These are phyloP conservation scores for Amanita phalloides DNA, from an alignment of 768 basidiomycete genomes.

Conservation along the genomic window DNA sequence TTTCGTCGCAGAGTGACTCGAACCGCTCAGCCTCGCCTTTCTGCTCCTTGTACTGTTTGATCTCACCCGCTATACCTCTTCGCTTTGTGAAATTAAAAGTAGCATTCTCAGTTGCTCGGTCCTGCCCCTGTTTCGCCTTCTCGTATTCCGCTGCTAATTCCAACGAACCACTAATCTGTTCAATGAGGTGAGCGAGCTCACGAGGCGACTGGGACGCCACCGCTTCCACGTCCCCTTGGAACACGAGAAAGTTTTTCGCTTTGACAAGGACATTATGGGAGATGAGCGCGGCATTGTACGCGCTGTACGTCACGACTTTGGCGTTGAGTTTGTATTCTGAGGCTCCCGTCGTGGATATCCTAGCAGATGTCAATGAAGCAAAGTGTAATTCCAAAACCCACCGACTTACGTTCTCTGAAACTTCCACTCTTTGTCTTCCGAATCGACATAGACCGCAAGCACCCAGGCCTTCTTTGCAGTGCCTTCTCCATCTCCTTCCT, in stretches of 20 bases:
- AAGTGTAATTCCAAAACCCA: neutral
- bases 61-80: constrained; percentile 87
- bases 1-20: constrained; percentile 63
- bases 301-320: constrained; percentile 71
- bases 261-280: constrained; percentile 94
- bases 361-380: constrained; percentile 19
- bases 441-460: constrained; percentile 79
- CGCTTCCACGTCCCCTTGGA: constrained; percentile 98
- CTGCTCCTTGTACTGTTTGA: constrained; percentile 96
- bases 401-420: constrained; percentile 84
- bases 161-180: constrained; percentile 91
- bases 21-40: constrained; percentile 88
- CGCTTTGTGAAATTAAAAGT: constrained; percentile 94
- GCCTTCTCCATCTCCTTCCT: constrained; percentile 54
- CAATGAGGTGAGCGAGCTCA: constrained; percentile 83
- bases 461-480: constrained; percentile 95
- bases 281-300: constrained; percentile 82
- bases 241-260: constrained; percentile 98
- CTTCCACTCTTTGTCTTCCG: constrained; percentile 68
- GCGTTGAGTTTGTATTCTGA: constrained; percentile 89
- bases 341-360: constrained; percentile 77
- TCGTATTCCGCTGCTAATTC: constrained; percentile 88
- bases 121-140: constrained; percentile 75
- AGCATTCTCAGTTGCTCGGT: constrained; percentile 87
- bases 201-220: constrained; percentile 91